Conservation (phyloP, 306 rosid species). For the Prosopis cineraria region DNA sequence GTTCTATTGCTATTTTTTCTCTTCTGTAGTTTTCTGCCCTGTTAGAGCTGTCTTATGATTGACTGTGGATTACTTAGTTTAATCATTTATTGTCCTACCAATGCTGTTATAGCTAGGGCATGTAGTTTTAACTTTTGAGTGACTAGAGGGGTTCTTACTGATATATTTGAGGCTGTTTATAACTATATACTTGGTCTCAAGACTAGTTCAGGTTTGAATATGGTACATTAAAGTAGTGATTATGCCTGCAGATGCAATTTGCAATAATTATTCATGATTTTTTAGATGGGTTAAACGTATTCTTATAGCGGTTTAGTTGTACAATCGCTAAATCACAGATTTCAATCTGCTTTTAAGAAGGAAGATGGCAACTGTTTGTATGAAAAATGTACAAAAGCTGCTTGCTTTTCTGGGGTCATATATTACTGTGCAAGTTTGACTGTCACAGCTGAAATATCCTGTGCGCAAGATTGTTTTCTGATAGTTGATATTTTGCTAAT, state of each 20-base stretch:
- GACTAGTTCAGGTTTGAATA: not conserved
- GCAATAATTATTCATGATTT: constrained; percentile 4
- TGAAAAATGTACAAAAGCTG: constrained; percentile 7
- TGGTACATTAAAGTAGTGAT: not conserved
- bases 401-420: not conserved
- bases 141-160: not conserved
- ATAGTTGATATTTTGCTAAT: not conserved
- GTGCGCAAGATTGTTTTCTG: not conserved
- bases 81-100: not conserved
- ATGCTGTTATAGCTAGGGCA: not conserved
- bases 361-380: not conserved
- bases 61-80: no score
- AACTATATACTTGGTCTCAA: not conserved
- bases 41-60: not conserved
- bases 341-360: not conserved
- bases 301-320: not conserved
- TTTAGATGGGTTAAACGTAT: not conserved
- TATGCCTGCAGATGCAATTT: not conserved
- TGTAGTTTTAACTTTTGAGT: constrained; percentile 2
- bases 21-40: not conserved
- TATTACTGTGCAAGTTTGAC: not conserved
- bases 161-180: not conserved
- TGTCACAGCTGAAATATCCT: not conserved
- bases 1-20: no score
- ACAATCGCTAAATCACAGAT: not conserved